Conservation (phyloP, 202 grass and related monocot species). For the Brachypodium distachyon region DNA sequence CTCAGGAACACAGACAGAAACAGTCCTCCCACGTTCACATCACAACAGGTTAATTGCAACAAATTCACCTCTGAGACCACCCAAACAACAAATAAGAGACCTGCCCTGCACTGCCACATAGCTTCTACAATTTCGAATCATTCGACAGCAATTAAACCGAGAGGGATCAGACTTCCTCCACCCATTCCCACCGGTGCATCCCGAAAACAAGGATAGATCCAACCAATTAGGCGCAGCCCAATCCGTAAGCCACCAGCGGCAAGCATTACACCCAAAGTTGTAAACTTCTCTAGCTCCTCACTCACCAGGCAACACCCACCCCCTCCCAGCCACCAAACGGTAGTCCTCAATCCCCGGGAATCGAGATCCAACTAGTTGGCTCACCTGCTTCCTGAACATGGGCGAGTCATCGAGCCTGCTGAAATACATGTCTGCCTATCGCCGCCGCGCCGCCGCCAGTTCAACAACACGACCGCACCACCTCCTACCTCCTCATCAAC, state of each 20-base stretch:
- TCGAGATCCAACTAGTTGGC: conserved; percentile 21
- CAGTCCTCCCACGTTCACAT: background rate
- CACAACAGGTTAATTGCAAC: background rate
- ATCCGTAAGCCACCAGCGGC: background rate
- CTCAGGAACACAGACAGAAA: background rate
- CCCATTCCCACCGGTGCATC: background rate
- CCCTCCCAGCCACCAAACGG: background rate
- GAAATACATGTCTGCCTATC: conserved; percentile 64
- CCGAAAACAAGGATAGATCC: conserved; percentile 6
- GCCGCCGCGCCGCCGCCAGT: conserved; percentile 21
- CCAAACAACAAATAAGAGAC: background rate
- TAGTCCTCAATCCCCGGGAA: background rate
- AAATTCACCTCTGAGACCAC: background rate
- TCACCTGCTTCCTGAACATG: conserved; percentile 98
- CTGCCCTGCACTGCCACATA: background rate
- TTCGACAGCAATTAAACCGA: background rate
- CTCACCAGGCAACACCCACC: background rate
- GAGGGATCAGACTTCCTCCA: background rate
- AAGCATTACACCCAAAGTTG: conserved; percentile 25
- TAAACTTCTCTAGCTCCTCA: background rate
- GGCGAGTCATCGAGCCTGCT: conserved; percentile 95
- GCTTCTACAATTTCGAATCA: background rate
- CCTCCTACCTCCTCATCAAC: conserved; percentile 33
- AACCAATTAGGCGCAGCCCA: background rate
- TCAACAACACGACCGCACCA: background rate